A percentile compares a stretch with the other conserved stretches of the same genome.
These are phyloP conservation scores for Pleurotus ostreatus DNA, from an alignment of 768 basidiomycete genomes.

Conservation along the genomic window DNA sequence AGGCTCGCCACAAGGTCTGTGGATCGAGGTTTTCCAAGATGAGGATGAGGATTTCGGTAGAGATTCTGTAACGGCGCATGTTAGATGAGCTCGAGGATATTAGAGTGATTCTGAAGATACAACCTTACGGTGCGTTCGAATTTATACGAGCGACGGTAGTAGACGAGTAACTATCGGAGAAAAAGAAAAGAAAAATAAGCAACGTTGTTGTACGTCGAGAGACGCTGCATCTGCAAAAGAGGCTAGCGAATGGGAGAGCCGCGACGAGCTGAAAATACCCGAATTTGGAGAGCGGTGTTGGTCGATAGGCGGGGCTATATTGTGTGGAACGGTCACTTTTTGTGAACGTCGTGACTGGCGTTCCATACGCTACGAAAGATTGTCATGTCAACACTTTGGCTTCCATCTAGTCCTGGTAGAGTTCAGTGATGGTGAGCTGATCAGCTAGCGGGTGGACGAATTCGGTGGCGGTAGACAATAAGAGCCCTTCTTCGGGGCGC, in stretches of 20 bases:
- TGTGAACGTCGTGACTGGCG: conserved; percentile 34
- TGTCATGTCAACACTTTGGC: conserved; percentile 55
- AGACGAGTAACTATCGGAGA: conserved; percentile 31
- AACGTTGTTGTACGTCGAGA: conserved; percentile 39
- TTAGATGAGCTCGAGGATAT: conserved; percentile 28
- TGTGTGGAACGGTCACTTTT: conserved; percentile 44
- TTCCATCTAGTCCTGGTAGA: conserved; percentile 31
- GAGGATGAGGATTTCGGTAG: conserved; percentile 47
- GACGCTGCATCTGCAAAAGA: conserved; percentile 33
- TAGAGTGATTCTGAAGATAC: conserved; percentile 34
- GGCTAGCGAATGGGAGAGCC: conserved; percentile 40
- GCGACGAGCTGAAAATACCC: conserved; percentile 36
- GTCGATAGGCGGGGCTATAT: conserved; percentile 44
- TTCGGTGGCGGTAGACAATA: conserved; percentile 44
- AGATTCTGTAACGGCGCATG: conserved; percentile 42
- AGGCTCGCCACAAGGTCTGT: conserved; percentile 40
- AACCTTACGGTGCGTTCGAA: conserved; percentile 26
- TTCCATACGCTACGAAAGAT: conserved; percentile 35
- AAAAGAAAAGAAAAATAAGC: conserved; percentile 37
- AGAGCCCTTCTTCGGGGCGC: conserved; percentile 40
- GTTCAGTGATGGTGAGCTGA: conserved; percentile 32
- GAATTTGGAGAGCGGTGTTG: conserved; percentile 30
- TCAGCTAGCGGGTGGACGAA: conserved; percentile 27
- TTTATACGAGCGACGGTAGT: conserved; percentile 41
- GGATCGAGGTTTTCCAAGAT: conserved; percentile 49